Evolutionary conservation across 2,329 filamentous ascomycete species (phyloP).

Genomic region (Acrocalymma vagum): DNA sequence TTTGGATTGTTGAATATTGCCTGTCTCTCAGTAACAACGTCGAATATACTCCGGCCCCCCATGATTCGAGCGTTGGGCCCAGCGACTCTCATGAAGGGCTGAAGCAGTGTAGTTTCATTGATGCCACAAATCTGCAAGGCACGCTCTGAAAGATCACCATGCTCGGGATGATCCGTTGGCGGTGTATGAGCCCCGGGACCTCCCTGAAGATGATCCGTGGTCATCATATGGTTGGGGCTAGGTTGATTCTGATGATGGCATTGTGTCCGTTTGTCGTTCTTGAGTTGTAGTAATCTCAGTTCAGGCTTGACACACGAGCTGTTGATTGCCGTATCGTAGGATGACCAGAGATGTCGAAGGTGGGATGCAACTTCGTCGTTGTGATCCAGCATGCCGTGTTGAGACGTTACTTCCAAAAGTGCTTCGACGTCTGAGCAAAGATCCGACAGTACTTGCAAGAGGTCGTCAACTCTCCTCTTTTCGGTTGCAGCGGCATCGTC

Average conservation of each 20-base stretch:
- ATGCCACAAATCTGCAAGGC: no score
- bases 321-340: slow-evolving; percentile 28
- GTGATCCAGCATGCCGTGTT: slow-evolving; percentile 19
- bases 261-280: slow-evolving; percentile 22
- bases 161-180: no score
- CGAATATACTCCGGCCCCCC: slow-evolving; percentile 18
- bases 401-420: slow-evolving; percentile 21
- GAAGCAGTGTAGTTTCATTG: no score
- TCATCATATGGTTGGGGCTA: not conserved
- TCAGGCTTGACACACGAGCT: slow-evolving; percentile 24
- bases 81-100: no score
- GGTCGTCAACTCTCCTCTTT: slow-evolving; percentile 24
- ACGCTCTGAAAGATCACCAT: no score
- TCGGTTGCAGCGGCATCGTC: slow-evolving; percentile 24
- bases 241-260: slow-evolving; percentile 2
- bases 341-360: slow-evolving; percentile 23
- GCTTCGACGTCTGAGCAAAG: slow-evolving; percentile 29
- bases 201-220: not conserved
- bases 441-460: slow-evolving; percentile 30
- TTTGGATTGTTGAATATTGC: slow-evolving; percentile 14
- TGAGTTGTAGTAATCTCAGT: slow-evolving; percentile 25
- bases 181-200: no score
- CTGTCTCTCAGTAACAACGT: slow-evolving; percentile 23
- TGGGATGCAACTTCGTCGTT: slow-evolving; percentile 20
- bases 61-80: no score